Evolutionary conservation across 164 flowering plant species (phyloP).

Genomic region (Brasenia schreberi): DNA sequence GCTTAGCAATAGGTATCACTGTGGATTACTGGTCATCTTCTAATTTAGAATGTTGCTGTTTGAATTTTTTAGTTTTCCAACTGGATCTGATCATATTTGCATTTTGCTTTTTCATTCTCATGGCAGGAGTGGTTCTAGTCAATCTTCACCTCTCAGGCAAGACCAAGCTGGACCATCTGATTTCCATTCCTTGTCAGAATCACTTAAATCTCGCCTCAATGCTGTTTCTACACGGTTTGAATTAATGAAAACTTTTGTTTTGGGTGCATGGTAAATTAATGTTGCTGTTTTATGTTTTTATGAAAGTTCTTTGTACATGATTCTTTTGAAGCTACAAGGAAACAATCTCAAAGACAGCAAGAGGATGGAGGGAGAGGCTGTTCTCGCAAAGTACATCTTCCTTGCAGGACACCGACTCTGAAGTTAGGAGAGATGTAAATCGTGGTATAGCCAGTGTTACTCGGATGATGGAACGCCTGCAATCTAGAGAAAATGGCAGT

Average conservation of each 20-base stretch:
- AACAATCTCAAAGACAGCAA: conserved; percentile 62
- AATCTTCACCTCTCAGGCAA: conserved; percentile 30
- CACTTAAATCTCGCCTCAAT: conserved; percentile 58
- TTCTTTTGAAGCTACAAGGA: conserved; percentile 45
- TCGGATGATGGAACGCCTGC: conserved; percentile 42
- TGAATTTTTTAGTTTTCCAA: not conserved
- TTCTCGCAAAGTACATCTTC: conserved; percentile 56
- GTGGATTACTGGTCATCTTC: not conserved
- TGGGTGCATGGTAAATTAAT: not conserved
- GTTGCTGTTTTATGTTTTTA: not conserved
- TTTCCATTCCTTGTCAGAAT: conserved; percentile 63
- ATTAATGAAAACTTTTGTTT: not conserved
- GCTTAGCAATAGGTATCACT: conserved; percentile 25
- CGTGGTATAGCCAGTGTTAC: conserved; percentile 58
- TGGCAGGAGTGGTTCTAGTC: conserved; percentile 27
- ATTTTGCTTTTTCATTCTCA: not conserved
- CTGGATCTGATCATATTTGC: not conserved
- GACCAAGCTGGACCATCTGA: conserved; percentile 87
- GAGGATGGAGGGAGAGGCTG: conserved; percentile 74
- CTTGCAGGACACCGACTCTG: conserved; percentile 39
- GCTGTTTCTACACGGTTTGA: conserved; percentile 55
- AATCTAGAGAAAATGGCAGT: conserved; percentile 25
- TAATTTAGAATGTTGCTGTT: no score
- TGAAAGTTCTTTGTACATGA: conserved; percentile 1
- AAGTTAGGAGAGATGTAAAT: conserved; percentile 47